Base-by-base conservation (phyloP, 1,284 basidiomycete genomes). In the Trametes versicolor region DNA sequence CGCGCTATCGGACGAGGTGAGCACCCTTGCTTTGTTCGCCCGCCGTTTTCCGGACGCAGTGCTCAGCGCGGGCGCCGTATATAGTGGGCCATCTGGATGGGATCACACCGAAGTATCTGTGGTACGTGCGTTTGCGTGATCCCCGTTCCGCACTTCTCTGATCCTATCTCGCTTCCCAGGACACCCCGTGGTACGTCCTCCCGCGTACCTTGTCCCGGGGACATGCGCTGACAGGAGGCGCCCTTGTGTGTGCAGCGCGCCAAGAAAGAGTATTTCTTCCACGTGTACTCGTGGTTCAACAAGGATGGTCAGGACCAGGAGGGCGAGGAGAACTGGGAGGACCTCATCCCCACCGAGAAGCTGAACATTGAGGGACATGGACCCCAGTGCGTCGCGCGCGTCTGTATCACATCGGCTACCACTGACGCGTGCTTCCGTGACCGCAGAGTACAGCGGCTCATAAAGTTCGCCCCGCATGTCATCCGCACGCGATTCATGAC, bases 391-490 rank as follows among this genome's bases (percentile, higher is more conserved):
- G 69, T 64, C 27, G 9, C 7, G 19, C 19, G 41, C 7, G 4
- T 36, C 23, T 13, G 36, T 10, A 5, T 21, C 10, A n/a, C 39
- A 15, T 15, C 50, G 23, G 21, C 32, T 1, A 36, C 36, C 10
- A 13, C 25, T 34, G 9, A 51, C 19, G 2, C 8, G 17, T 25
- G 37, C 37, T 52, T 36, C 32, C 32, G 37, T 17, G 34, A 12
- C 23, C 39, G 29, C 39, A 88, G 87, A 67, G 69, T 87, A 21
- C 76, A 76, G 39, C 83, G 80, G 63, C 67, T 89, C 3, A 75
- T 76, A 25, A 70, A 76, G 19, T 70, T 83, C 47, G 78, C 82
- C 77, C 82, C 77, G 76, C 6, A 27, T 72, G 76, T 37, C 73
- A 75, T 36, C 63, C 67, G 15, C 67, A 78, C 47, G 75, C 76